phyloP scores from a whole-genome alignment of 2,329 filamentous ascomycete species.

The Fusarium newnesense region DNA sequence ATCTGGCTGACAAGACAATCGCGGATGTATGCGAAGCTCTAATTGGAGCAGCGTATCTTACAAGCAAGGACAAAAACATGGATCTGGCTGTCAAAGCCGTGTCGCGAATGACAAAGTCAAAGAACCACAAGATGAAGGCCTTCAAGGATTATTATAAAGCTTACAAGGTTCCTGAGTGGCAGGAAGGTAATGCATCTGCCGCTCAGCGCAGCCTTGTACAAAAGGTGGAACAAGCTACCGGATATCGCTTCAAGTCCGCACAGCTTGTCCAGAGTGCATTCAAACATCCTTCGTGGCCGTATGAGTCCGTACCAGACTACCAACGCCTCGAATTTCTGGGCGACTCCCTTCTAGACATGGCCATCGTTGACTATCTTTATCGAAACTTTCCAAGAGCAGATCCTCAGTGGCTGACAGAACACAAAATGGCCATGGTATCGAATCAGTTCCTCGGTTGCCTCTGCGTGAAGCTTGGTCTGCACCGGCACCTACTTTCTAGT shows the following conservation, averaged over 20 bases:
- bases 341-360: slow-evolving; percentile 88
- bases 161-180: slow-evolving; percentile 78
- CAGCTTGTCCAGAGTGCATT: slow-evolving; percentile 85
- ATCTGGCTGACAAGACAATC: slow-evolving; percentile 86
- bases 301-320: slow-evolving; percentile 83
- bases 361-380: slow-evolving; percentile 84
- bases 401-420: slow-evolving; percentile 96
- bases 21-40: slow-evolving; percentile 95
- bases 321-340: slow-evolving; percentile 93
- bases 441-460: slow-evolving; percentile 92
- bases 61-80: slow-evolving; percentile 56
- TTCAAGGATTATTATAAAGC: slow-evolving; percentile 79
- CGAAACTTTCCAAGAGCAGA: slow-evolving; percentile 79
- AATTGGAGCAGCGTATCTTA: slow-evolving; percentile 84
- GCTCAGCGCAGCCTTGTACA: slow-evolving; percentile 75
- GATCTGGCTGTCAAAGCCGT: slow-evolving; percentile 72
- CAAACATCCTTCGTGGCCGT: slow-evolving; percentile 86
- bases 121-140: slow-evolving; percentile 73
- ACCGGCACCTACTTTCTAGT: slow-evolving; percentile 75
- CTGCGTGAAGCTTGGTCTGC: slow-evolving; percentile 80
- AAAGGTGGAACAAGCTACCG: slow-evolving; percentile 68
- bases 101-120: slow-evolving; percentile 74
- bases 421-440: slow-evolving; percentile 99
- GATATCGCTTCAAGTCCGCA: slow-evolving; percentile 77
- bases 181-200: slow-evolving; percentile 69